phyloP scores from a whole-genome alignment of 1,139 yeast species.

The Sugiyamaella sp. region DNA sequence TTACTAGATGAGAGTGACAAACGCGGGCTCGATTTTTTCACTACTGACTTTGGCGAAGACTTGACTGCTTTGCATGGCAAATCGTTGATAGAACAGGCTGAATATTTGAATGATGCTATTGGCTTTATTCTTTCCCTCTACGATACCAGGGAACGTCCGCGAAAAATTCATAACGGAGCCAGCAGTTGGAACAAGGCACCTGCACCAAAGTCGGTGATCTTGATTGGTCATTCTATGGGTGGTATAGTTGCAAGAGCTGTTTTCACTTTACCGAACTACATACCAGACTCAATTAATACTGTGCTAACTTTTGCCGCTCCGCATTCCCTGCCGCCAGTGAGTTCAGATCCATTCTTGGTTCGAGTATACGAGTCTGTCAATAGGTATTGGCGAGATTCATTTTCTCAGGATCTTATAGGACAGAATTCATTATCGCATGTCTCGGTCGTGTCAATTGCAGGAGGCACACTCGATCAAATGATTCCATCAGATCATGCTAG shows the following conservation, averaged over 20 bases:
- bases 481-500: conserved; percentile 84
- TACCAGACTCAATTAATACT: conserved; percentile 67
- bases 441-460: conserved; percentile 62
- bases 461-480: conserved; percentile 69
- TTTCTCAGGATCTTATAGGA: conserved; percentile 36
- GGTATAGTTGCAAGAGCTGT: conserved; percentile 81
- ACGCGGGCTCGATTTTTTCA: conserved; percentile 64
- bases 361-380: conserved; percentile 68
- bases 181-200: conserved; percentile 9
- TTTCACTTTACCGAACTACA: conserved; percentile 71
- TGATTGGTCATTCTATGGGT: conserved; percentile 81
- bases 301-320: conserved; percentile 80
- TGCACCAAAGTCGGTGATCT: conserved; percentile 57
- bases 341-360: conserved; percentile 79
- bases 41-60: conserved; percentile 95
- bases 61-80: conserved; percentile 96
- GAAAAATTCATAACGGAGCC: conserved; percentile 1
- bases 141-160: conserved; percentile 36
- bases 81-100: conserved; percentile 92
- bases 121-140: conserved; percentile 73
- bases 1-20: conserved; percentile 41
- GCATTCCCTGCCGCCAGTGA: conserved; percentile 81
- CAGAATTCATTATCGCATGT: conserved; percentile 40
- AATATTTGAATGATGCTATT: conserved; percentile 86
- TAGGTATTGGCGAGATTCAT: conserved; percentile 59